Conservation (phyloP, 768 basidiomycete genomes). For the Daedaleopsis nitida region DNA sequence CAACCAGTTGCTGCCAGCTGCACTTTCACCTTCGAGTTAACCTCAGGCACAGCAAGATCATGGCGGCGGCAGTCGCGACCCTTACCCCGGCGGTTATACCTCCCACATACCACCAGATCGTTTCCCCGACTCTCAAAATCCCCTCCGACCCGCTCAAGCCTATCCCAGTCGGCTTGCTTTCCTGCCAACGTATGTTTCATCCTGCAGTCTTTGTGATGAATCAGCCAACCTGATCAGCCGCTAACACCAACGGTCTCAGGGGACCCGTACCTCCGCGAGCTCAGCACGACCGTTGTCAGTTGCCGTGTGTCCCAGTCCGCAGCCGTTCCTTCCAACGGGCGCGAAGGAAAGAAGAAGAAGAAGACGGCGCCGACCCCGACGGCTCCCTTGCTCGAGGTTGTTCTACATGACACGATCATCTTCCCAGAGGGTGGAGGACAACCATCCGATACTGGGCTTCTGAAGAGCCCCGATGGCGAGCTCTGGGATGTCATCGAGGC, state of each 20-base stretch:
- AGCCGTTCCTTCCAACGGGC: conserved; percentile 34
- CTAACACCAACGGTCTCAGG: conserved; percentile 40
- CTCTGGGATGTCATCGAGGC: conserved; percentile 65
- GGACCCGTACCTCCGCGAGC: conserved; percentile 64
- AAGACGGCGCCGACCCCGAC: conserved; percentile 55
- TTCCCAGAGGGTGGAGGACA: conserved; percentile 88
- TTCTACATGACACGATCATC: conserved; percentile 74
- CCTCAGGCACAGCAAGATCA: conserved; percentile 12
- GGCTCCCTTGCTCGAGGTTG: conserved; percentile 61
- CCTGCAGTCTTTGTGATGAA: background rate
- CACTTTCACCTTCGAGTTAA: background rate
- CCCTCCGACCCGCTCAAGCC: conserved; percentile 51
- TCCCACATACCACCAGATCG: conserved; percentile 63
- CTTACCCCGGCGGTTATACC: conserved; percentile 44
- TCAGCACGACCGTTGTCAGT: conserved; percentile 59
- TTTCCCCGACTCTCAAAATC: conserved; percentile 57
- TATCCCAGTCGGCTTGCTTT: conserved; percentile 75
- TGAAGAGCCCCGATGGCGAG: conserved; percentile 47
- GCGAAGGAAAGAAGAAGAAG: conserved; percentile 49
- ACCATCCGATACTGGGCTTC: conserved; percentile 68
- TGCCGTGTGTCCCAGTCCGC: conserved; percentile 49
- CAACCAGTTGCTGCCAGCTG: background rate
- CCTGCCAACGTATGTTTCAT: conserved; percentile 66
- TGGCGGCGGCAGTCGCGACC: conserved; percentile 39
- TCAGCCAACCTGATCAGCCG: background rate